Evolutionary conservation across 495 filamentous ascomycete genomes (phyloP).

Genomic region (Talaromyces liani): DNA sequence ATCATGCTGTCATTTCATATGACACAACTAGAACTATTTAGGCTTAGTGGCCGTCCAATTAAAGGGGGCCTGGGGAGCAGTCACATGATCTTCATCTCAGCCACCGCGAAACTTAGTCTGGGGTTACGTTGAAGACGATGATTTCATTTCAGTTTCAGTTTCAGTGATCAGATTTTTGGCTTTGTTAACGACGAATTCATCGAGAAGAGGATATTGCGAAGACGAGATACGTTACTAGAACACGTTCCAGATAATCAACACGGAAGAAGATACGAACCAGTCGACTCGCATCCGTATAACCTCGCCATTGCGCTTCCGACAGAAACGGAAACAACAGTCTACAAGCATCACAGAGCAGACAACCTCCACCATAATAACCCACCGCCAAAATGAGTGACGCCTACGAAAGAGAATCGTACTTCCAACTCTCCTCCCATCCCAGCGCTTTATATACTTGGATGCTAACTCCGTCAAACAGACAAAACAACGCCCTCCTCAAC

Average conservation of each 20-base stretch:
- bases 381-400: slow-evolving; percentile 72
- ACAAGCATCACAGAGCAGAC: neutral
- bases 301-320: neutral
- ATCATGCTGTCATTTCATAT: neutral
- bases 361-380: neutral
- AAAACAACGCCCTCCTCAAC: slow-evolving; percentile 93
- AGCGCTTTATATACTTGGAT: neutral
- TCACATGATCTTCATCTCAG: slow-evolving; percentile 3
- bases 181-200: neutral
- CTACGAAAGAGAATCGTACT: slow-evolving; percentile 82
- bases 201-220: neutral
- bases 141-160: neutral
- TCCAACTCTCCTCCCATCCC: slow-evolving; percentile 5
- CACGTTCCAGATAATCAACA: neutral
- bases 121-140: neutral
- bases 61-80: neutral
- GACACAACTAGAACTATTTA: neutral
- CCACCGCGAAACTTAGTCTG: slow-evolving; percentile 1
- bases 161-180: neutral
- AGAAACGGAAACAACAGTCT: neutral
- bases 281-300: neutral
- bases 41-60: neutral
- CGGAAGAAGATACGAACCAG: neutral
- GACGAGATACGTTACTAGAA: neutral
- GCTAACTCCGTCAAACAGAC: slow-evolving; percentile 34